A percentile compares a stretch with the other conserved stretches of the same genome.
phyloP scores from a whole-genome alignment of 768 basidiomycete species.

The Termitomyces sp. region DNA sequence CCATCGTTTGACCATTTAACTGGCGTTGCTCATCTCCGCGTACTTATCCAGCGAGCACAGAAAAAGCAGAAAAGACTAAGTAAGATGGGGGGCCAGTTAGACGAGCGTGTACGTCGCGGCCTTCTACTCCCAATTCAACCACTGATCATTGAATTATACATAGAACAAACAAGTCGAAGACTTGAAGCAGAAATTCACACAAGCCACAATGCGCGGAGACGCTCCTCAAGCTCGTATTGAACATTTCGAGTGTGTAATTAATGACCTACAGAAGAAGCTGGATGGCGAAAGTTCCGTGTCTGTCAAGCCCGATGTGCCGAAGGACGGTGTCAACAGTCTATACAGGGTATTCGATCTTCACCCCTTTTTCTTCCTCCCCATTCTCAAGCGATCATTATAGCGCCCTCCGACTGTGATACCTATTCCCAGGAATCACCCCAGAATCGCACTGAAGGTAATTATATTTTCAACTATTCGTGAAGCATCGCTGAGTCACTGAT shows the following conservation, averaged over 20 bases:
- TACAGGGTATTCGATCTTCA: not conserved
- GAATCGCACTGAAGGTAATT: not conserved
- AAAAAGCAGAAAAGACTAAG: not conserved
- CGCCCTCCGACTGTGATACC: not conserved
- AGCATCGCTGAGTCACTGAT: not conserved
- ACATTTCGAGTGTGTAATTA: not conserved
- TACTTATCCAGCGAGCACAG: not conserved
- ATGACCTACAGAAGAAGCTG: no score
- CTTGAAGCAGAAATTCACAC: not conserved
- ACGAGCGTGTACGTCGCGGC: not conserved
- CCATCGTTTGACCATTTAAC: not conserved
- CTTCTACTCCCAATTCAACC: not conserved
- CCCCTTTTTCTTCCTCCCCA: not conserved
- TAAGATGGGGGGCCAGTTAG: not conserved
- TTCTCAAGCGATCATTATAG: not conserved
- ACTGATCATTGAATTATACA: not conserved
- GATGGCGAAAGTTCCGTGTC: not conserved
- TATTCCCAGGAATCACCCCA: not conserved
- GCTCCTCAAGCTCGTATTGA: not conserved
- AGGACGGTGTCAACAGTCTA: not conserved
- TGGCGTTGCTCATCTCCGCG: not conserved
- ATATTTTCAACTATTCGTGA: no score
- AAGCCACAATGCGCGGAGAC: not conserved
- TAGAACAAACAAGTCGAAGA: not conserved
- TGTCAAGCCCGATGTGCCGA: not conserved